Base-by-base conservation (phyloP, 1,284 basidiomycete genomes). In the Rhizoctonia solani region DNA sequence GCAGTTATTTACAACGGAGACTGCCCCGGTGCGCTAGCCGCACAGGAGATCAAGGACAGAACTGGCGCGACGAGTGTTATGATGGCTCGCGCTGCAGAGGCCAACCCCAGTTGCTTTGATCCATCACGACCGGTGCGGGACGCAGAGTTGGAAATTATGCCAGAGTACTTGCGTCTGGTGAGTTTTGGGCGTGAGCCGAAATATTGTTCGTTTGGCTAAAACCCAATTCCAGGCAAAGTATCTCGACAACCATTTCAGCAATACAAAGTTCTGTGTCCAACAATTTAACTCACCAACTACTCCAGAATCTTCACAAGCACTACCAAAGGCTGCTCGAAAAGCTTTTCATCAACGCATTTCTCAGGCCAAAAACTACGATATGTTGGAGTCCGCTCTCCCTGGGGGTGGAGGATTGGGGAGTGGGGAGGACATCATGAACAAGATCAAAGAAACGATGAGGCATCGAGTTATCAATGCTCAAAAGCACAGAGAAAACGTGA, bases 1-100 rank as follows among this genome's bases (percentile, higher is more conserved):
- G 89, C 95, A 0, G 87, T 99, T 13, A 84, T 95, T 37, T 92
- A 93, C 78, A 99, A 99, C 76, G 97, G 97, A 0, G 96, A 99
- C 76, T 96, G 93, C 71, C 81, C 85, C 61, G 88, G 88, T 1
- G 89, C 83, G 75, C 83, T 88, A 68, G 94, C 96, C 73, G 90
- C 90, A 56, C 85, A 86, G 67, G 81, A 86, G 49, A 85, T 97
- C 68, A 85, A 89, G 68, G 79, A 83, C 67, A 77, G 86, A 14
- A 97, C 95, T 19, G 90, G 93, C 86, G 73, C 68, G 75, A 72
- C 5, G 1, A 29, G 19, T 0, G 87, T 93, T 32, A 99, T 99
- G 96, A 90, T 99, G 47, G 97, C 96, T 5, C 89, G 95, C 13
- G 93, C 89, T 0, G 95, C 95, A 5, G 97, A 99, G 78, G 79